Conservation (phyloP, 169 alveolate genomes). For the Eimeria sp. region DNA sequence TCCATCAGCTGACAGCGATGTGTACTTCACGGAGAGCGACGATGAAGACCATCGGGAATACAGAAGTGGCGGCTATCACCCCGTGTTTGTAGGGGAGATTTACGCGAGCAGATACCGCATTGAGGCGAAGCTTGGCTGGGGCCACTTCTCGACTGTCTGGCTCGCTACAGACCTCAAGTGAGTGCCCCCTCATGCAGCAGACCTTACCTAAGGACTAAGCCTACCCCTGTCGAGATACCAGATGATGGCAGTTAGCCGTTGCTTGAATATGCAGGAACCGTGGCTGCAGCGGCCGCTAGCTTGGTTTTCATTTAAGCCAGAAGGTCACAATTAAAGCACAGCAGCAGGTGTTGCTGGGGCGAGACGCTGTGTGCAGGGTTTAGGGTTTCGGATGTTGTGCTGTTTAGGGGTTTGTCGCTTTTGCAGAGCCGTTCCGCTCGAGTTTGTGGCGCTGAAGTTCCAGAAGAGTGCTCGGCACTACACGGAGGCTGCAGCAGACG, state of each 20-base stretch:
- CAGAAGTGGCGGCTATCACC: constrained; percentile 86
- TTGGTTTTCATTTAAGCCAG: too few relatives aligned
- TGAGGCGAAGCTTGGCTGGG: constrained; percentile 99
- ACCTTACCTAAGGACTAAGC: neutral
- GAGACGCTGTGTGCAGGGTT: neutral
- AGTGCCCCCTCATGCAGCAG: neutral
- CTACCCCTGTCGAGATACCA: neutral
- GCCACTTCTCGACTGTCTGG: constrained; percentile 99
- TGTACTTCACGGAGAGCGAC: constrained; percentile 85
- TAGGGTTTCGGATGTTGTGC: neutral
- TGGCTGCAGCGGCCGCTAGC: neutral
- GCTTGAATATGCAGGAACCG: neutral
- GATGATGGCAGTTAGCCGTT: neutral
- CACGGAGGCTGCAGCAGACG: constrained; percentile 99
- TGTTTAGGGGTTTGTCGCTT: neutral
- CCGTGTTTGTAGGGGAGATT: constrained; percentile 91
- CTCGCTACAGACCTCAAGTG: constrained; percentile 95
- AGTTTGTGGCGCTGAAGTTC: constrained; percentile 98
- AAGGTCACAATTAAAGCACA: neutral
- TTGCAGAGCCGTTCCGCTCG: constrained; percentile 80
- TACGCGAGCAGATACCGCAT: constrained; percentile 96
- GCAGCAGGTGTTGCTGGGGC: neutral
- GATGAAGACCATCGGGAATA: constrained; percentile 85
- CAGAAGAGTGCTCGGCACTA: constrained; percentile 98
- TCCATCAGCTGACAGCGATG: constrained; percentile 77